phyloP scores from a whole-genome alignment of 176 grass and related monocot genomes.

The Cenchrus purpureus region DNA sequence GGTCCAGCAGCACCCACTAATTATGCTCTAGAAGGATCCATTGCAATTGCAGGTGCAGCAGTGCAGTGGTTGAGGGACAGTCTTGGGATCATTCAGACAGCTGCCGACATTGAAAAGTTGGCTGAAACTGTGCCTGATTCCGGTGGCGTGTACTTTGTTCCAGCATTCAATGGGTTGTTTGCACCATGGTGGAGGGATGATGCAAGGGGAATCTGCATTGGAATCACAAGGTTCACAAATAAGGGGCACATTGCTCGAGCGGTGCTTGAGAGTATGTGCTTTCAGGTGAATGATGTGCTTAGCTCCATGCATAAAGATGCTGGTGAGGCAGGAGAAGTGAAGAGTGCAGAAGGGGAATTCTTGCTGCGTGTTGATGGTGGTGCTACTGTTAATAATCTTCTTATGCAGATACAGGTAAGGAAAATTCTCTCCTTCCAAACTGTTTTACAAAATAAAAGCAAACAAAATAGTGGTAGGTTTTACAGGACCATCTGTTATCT shows the following conservation, averaged over 20 bases:
- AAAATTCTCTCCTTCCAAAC: neutral
- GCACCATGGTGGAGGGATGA: constrained; percentile 98
- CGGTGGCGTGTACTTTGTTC: constrained; percentile 85
- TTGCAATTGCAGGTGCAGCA: constrained; percentile 94
- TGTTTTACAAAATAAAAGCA: too few species aligned
- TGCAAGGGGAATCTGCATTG: constrained; percentile 72
- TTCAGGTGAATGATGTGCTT: constrained; percentile 95
- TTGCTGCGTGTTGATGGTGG: constrained; percentile 89
- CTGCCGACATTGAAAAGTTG: constrained; percentile 69
- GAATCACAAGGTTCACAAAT: constrained; percentile 92
- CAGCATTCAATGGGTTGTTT: constrained; percentile 88
- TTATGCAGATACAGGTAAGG: constrained; percentile 93
- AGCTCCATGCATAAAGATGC: constrained; percentile 94
- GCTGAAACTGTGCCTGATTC: constrained; percentile 72
- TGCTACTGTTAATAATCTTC: constrained; percentile 84
- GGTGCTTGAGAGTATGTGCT: constrained; percentile 91
- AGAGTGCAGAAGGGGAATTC: constrained; percentile 62
- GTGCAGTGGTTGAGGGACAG: constrained; percentile 96
- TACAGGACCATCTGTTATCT: too few species aligned
- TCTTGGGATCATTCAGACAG: constrained; percentile 63
- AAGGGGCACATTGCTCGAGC: constrained; percentile 80
- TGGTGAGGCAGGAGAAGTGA: constrained; percentile 58
- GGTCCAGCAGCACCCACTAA: constrained; percentile 63
- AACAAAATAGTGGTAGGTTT: too few species aligned
- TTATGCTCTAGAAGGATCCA: constrained; percentile 90